phyloP scores from a whole-genome alignment of 139 green algal species.

The Eudorina sp. region DNA sequence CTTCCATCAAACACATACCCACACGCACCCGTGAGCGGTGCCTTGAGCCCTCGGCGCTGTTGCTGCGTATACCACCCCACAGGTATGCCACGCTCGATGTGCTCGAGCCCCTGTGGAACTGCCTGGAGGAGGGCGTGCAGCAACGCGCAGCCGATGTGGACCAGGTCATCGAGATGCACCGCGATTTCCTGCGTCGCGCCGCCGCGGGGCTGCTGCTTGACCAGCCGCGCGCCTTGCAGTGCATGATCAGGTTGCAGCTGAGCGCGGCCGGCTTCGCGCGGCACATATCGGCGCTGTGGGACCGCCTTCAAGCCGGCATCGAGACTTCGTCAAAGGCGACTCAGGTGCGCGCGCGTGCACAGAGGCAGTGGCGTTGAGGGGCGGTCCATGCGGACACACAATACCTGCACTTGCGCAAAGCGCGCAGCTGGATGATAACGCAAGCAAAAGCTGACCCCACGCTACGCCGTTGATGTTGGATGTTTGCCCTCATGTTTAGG shows the following conservation, averaged over 20 bases:
- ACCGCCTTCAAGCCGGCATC: constrained; percentile 35
- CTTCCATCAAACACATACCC: too few species aligned
- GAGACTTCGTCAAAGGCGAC: constrained; percentile 25
- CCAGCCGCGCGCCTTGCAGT: constrained; percentile 20
- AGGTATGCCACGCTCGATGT: constrained; percentile 91
- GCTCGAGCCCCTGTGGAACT: constrained; percentile 83
- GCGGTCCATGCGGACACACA: background rate
- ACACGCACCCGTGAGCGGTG: too few species aligned
- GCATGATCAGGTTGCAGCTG: constrained; percentile 18
- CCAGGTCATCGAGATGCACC: constrained; percentile 79
- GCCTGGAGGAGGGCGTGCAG: constrained; percentile 70
- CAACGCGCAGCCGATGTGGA: constrained; percentile 73
- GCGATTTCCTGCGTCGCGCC: constrained; percentile 73
- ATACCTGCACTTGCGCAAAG: too few species aligned
- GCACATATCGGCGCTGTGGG: constrained; percentile 44
- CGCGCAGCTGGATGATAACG: too few species aligned
- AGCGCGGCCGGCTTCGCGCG: constrained; percentile 41
- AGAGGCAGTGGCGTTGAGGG: too few species aligned
- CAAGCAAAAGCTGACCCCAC: too few species aligned
- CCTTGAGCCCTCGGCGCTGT: too few species aligned
- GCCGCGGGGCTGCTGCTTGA: constrained; percentile 74
- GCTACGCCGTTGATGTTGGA: too few species aligned
- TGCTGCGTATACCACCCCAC: too few species aligned
- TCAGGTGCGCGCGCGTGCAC: constrained; percentile 8
- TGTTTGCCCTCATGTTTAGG: too few species aligned